These are phyloP conservation scores for Yamadazyma scolyti DNA, from an alignment of 805 yeast species.

Conservation along the genomic window DNA sequence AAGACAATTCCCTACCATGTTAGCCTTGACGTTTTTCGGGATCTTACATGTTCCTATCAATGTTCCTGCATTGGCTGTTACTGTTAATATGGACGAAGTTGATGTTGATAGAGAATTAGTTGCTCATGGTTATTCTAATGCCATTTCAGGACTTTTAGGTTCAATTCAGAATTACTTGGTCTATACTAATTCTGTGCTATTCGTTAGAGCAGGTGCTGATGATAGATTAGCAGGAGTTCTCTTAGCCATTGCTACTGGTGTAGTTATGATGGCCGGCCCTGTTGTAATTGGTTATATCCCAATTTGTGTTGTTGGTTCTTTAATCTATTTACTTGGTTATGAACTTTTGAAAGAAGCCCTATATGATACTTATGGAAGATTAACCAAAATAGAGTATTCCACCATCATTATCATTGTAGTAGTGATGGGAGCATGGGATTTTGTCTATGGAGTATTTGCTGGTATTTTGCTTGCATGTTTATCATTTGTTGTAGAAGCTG, in stretches of 20 bases:
- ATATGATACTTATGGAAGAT: slow-evolving; percentile 76
- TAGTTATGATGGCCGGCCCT: slow-evolving; percentile 85
- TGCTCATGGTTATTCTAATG: slow-evolving; percentile 92
- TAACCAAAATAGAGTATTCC: slow-evolving; percentile 71
- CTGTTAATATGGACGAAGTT: slow-evolving; percentile 77
- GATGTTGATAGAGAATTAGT: slow-evolving; percentile 91
- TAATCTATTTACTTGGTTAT: slow-evolving; percentile 86
- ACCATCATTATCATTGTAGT: slow-evolving; percentile 86
- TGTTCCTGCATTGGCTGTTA: slow-evolving; percentile 94
- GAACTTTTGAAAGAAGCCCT: slow-evolving; percentile 85
- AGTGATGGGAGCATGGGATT: slow-evolving; percentile 94
- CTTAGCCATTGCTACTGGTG: slow-evolving; percentile 76
- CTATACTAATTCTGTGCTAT: slow-evolving; percentile 87
- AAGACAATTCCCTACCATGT: slow-evolving; percentile 82
- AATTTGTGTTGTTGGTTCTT: slow-evolving; percentile 90
- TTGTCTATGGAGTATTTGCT: slow-evolving; percentile 85
- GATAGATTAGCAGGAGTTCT: slow-evolving; percentile 85
- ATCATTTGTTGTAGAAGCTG: slow-evolving; percentile 92
- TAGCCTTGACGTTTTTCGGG: slow-evolving; percentile 94
- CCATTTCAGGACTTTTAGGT: slow-evolving; percentile 77
- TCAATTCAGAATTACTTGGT: slow-evolving; percentile 93
- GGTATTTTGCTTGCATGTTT: slow-evolving; percentile 91
- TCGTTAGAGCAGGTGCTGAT: slow-evolving; percentile 93
- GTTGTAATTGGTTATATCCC: slow-evolving; percentile 92
- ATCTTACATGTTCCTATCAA: slow-evolving; percentile 95